Evolutionary conservation across 2,329 filamentous ascomycete genomes (phyloP).

Genomic region (Falciphora oryzae): DNA sequence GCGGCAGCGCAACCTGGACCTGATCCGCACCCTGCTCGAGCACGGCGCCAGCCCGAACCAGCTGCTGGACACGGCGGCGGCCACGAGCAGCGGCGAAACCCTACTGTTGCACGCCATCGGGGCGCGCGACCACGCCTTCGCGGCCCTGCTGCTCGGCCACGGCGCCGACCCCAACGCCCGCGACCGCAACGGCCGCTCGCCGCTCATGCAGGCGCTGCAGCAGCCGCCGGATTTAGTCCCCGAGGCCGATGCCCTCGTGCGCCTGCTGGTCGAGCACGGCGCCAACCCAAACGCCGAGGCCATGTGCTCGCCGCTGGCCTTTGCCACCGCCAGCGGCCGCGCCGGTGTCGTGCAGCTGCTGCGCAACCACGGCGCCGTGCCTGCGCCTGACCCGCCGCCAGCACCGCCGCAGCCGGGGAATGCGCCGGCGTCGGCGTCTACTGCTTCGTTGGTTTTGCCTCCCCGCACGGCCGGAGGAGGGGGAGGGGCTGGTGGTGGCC

Average conservation of each 20-base stretch:
- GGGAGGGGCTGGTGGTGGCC: not conserved
- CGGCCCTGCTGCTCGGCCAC: conserved; percentile 8
- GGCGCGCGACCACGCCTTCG: conserved; percentile 10
- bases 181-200: conserved; percentile 12
- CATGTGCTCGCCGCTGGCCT: conserved; percentile 11
- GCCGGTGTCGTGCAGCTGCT: conserved; percentile 24
- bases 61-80: conserved; percentile 7
- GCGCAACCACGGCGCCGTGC: conserved; percentile 3
- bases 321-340: conserved; percentile 18
- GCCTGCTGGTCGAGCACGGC: conserved; percentile 11
- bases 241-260: not conserved
- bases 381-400: not conserved
- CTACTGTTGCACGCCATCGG: conserved; percentile 27
- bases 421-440: not conserved
- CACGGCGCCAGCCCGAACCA: conserved; percentile 10
- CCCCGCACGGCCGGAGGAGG: not conserved
- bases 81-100: conserved; percentile 13
- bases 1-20: not conserved
- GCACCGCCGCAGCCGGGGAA: not conserved
- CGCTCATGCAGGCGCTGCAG: conserved; percentile 12
- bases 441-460: too few species aligned
- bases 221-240: not conserved
- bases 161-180: conserved; percentile 10
- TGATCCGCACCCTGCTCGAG: conserved; percentile 9
- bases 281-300: conserved; percentile 8